Percentiles rank a stretch among this genome's conserved stretches.
These are phyloP conservation scores for Exophiala calicioides DNA, from an alignment of 2,329 filamentous ascomycete genomes.

Conservation along the genomic window DNA sequence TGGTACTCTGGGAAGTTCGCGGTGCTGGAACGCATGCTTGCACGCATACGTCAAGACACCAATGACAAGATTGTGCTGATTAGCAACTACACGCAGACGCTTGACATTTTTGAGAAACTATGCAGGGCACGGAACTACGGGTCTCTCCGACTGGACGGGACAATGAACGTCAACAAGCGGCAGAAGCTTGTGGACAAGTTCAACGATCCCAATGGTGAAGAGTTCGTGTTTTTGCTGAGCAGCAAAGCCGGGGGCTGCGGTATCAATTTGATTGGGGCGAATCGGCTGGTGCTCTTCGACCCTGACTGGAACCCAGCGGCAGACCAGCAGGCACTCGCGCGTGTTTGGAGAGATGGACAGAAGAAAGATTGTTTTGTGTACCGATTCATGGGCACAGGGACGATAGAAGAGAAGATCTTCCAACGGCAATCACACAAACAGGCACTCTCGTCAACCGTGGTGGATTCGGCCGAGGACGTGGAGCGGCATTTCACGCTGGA, in stretches of 20 bases:
- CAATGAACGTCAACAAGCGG: slow-evolving; percentile 96
- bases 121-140: slow-evolving; percentile 85
- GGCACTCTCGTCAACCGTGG: slow-evolving; percentile 90
- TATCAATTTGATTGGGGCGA: slow-evolving; percentile 91
- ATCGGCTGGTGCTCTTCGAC: slow-evolving; percentile 92
- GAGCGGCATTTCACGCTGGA: slow-evolving; percentile 95
- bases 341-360: slow-evolving; percentile 98
- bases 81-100: slow-evolving; percentile 95
- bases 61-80: slow-evolving; percentile 99
- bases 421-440: slow-evolving; percentile 98
- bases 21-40: slow-evolving; percentile 96
- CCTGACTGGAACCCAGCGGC: slow-evolving; percentile 98
- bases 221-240: slow-evolving; percentile 94
- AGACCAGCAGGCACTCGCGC: slow-evolving; percentile 92
- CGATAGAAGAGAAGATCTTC: slow-evolving; percentile 99
- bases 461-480: slow-evolving; percentile 94
- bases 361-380: slow-evolving; percentile 99
- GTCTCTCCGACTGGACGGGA: slow-evolving; percentile 85
- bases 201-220: slow-evolving; percentile 84
- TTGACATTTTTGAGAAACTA: slow-evolving; percentile 89
- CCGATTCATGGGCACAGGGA: slow-evolving; percentile 97
- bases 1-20: slow-evolving; percentile 99
- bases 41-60: slow-evolving; percentile 89
- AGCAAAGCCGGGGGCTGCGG: slow-evolving; percentile 97
- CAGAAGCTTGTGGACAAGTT: slow-evolving; percentile 98